These are phyloP conservation scores for Craterostigma plantagineum DNA, from an alignment of 257 asterid species.

Conservation along the genomic window DNA sequence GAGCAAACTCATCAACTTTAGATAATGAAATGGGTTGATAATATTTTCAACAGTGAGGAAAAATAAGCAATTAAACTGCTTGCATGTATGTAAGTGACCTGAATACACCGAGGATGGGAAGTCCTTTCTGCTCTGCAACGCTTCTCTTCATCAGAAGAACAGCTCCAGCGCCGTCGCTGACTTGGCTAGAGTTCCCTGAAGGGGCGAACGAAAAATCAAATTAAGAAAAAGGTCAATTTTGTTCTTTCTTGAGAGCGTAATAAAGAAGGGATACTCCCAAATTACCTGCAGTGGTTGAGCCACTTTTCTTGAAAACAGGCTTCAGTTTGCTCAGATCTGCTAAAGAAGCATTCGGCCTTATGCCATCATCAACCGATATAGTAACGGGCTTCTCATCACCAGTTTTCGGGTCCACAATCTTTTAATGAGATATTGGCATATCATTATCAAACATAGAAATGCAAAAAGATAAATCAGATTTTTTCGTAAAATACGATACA, in stretches of 20 bases:
- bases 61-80: no score
- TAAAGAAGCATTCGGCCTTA: conserved; percentile 49
- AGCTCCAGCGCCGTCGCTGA: conserved; percentile 98
- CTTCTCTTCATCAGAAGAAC: conserved; percentile 97
- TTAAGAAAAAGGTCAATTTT: neutral
- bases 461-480: neutral
- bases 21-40: no score
- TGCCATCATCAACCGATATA: conserved; percentile 82
- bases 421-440: no score
- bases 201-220: neutral
- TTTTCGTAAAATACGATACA: no score
- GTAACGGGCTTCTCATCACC: conserved; percentile 85
- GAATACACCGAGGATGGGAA: conserved; percentile 88
- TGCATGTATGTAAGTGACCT: no score
- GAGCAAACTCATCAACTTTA: no score
- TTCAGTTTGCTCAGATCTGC: conserved; percentile 64
- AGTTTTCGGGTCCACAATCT: conserved; percentile 93
- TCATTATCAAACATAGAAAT: neutral
- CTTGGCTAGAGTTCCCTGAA: conserved; percentile 93
- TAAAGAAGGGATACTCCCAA: conserved; percentile 1
- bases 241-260: conserved; percentile 4
- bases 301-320: conserved; percentile 94
- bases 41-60: no score
- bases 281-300: conserved; percentile 95
- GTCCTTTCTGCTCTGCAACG: conserved; percentile 78